Evolutionary conservation across 306 rosid genomes (phyloP).

Genomic region (Citrullus mucosospermus): DNA sequence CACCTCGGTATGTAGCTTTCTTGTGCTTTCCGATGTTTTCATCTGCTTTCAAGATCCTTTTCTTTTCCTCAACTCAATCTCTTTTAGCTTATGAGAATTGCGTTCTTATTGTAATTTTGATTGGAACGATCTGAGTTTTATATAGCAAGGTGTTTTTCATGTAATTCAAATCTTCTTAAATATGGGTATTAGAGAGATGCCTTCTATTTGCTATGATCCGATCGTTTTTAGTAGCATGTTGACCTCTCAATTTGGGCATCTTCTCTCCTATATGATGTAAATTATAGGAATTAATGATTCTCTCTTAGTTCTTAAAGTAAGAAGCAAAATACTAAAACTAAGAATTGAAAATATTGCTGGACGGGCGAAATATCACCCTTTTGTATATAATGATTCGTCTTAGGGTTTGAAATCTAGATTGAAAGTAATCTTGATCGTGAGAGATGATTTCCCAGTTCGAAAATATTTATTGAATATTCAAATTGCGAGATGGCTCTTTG

Average conservation of each 20-base stretch:
- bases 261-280: neutral
- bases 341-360: neutral
- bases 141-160: neutral
- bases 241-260: neutral
- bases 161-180: neutral
- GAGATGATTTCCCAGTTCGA: neutral
- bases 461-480: neutral
- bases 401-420: neutral
- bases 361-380: too few relatives aligned
- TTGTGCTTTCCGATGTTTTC: neutral
- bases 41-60: neutral
- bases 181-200: neutral
- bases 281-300: neutral
- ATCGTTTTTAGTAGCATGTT: neutral
- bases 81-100: neutral
- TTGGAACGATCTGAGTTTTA: neutral
- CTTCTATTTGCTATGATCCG: neutral
- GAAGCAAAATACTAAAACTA: neutral
- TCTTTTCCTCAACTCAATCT: neutral
- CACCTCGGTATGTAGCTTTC: neutral
- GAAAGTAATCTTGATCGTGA: neutral
- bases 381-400: too few relatives aligned
- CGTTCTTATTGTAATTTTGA: neutral
- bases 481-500: neutral
- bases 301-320: neutral